phyloP scores from a whole-genome alignment of 306 rosid genomes.

The Canavalia ensiformis region DNA sequence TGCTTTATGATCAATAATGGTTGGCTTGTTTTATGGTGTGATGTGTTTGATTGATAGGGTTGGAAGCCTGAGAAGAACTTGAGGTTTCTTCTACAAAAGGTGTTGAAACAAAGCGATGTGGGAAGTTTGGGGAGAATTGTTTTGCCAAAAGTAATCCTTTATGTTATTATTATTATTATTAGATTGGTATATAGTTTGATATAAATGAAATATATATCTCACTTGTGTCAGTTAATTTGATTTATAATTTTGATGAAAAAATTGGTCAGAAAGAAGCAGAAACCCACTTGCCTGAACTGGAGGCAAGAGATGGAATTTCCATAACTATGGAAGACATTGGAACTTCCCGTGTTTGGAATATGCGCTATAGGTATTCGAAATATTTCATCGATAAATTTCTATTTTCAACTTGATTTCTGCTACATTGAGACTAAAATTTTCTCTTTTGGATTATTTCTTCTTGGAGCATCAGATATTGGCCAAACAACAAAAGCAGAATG shows the following conservation, averaged over 20 bases:
- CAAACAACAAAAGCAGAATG: slow-evolving; percentile 99
- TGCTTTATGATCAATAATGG: background rate
- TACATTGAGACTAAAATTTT: slow-evolving; percentile 44
- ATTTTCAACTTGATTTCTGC: background rate
- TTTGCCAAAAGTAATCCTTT: slow-evolving; percentile 76
- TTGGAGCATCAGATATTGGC: slow-evolving; percentile 96
- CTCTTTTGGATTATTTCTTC: slow-evolving; percentile 27
- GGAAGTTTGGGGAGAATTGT: slow-evolving; percentile 96
- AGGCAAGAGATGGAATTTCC: slow-evolving; percentile 93
- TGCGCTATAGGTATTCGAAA: slow-evolving; percentile 86
- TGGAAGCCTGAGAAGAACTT: slow-evolving; percentile 96
- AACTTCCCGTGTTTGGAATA: slow-evolving; percentile 91
- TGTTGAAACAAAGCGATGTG: slow-evolving; percentile 99
- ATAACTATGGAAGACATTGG: slow-evolving; percentile 97
- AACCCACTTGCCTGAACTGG: slow-evolving; percentile 92
- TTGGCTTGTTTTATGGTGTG: slow-evolving; percentile 4
- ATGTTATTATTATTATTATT: background rate
- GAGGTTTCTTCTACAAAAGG: slow-evolving; percentile 91
- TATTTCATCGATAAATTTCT: background rate
- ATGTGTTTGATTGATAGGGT: slow-evolving; percentile 60
- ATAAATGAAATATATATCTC: background rate
- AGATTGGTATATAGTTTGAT: background rate
- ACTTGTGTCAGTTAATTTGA: background rate
- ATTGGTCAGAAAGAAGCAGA: slow-evolving; percentile 90
- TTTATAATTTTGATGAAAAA: slow-evolving; percentile 18